Base-by-base conservation (phyloP, 371 early-diverging fungal species). In the Syncephalastrum contaminatum region DNA sequence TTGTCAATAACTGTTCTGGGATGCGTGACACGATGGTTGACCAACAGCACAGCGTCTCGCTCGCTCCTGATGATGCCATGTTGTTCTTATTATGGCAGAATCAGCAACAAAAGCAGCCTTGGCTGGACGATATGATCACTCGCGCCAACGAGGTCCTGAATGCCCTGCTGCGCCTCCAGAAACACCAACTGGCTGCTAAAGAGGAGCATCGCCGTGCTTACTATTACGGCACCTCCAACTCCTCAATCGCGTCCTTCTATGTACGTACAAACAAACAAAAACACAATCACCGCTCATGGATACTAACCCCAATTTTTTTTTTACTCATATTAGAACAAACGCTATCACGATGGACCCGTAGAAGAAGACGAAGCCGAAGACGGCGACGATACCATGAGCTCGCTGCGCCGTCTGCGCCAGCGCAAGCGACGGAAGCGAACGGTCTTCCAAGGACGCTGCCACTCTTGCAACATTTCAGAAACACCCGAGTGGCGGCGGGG, bases 401-500 rank as follows among this genome's bases (percentile, higher is more conserved):
- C 51, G 15, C 24, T 51, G 2, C 51, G 56, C 41, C 36, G 41
- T 21, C 56, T 41, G 27, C 46, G 41, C 10, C 56, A 43, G 41
- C 56, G 56, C 8, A 55, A 55, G 25, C 47, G 56, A 30, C 43
- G 64, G 62, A 69, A 68, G 59, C 67, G 74, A 7, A 53, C 67
- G 4, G 67, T 64, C n/a, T 74, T 75, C 14, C 77, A 76, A 43
- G 77, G 78, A 14, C 70, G 72, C 7, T 84, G 84, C 24, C 80
- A 82, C 42, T 78, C 81, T 40, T 88, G 88, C 59, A 73, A 78
- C 56, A 75, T 78, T 39, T 75, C 81, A n/a, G 78, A 82, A 30
- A 88, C 88, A 15, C 86, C 88, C 8, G 85, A 83, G 62, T 88
- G 88, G 88, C 73, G 88, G 41, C 80, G 88, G 40, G 88, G 88